phyloP scores from a whole-genome alignment of 176 grass and related monocot species.

The Oryza longistaminata region DNA sequence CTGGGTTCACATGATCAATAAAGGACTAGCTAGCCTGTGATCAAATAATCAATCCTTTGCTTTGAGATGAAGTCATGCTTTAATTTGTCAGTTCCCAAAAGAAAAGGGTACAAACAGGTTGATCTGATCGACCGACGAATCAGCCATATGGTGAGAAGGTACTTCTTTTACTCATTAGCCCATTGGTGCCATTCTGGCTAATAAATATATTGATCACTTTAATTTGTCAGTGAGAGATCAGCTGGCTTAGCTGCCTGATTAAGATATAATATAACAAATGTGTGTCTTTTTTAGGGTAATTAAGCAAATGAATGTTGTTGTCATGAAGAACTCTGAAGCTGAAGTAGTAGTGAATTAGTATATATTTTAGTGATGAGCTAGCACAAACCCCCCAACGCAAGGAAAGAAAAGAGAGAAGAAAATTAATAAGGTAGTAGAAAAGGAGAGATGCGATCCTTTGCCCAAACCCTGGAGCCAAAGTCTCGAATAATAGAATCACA shows the following conservation, averaged over 20 bases:
- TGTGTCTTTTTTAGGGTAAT: too few relatives aligned
- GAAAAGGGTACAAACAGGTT: not conserved
- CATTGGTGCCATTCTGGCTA: not conserved
- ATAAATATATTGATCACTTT: not conserved
- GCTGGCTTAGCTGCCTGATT: not conserved
- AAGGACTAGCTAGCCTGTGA: not conserved
- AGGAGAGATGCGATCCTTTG: slow-evolving; percentile 31
- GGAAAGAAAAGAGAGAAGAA: not conserved
- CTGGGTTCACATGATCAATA: not conserved
- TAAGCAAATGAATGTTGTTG: too few relatives aligned
- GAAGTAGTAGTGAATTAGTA: too few relatives aligned
- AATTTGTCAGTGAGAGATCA: not conserved
- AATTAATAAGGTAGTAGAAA: not conserved
- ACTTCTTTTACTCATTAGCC: not conserved
- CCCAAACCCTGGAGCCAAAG: slow-evolving; percentile 25
- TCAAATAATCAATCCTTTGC: slow-evolving; percentile 12
- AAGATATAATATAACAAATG: too few relatives aligned
- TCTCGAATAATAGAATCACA: slow-evolving; percentile 45
- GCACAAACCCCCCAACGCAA: not conserved
- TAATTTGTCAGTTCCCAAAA: not conserved
- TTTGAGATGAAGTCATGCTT: not conserved
- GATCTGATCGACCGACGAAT: not conserved
- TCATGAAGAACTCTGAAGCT: too few relatives aligned
- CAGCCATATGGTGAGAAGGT: not conserved
- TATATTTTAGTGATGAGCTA: not conserved